A percentile compares a stretch with the other conserved stretches of the same genome.
Evolutionary conservation across 257 asterid genomes (phyloP).

Genomic region (Solanum bulbocastanum): DNA sequence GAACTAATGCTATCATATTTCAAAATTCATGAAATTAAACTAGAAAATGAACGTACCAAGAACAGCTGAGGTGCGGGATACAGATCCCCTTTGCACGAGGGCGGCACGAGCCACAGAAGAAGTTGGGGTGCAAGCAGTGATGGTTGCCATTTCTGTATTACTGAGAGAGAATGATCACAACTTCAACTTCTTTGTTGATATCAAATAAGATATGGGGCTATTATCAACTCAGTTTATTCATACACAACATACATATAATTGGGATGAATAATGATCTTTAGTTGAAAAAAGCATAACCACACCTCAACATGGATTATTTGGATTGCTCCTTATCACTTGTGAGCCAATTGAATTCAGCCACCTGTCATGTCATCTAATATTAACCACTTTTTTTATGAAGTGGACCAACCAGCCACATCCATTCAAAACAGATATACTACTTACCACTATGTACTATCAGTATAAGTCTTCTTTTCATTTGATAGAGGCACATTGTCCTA

Average conservation of each 20-base stretch:
- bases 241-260: background rate
- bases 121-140: constrained; percentile 56
- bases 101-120: constrained; percentile 52
- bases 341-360: background rate
- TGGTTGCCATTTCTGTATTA: constrained; percentile 10
- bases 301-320: background rate
- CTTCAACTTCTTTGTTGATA: background rate
- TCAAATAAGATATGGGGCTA: background rate
- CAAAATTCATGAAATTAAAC: background rate
- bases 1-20: background rate
- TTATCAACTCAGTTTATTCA: background rate
- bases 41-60: constrained; percentile 25
- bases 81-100: constrained; percentile 32
- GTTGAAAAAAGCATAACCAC: background rate
- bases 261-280: background rate
- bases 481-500: no score
- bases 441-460: no score
- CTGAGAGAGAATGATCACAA: background rate
- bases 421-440: background rate
- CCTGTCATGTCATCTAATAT: background rate
- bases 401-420: background rate
- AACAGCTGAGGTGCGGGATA: constrained; percentile 24
- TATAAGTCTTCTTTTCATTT: no score
- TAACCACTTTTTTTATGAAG: background rate
- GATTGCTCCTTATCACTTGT: background rate